A percentile compares a stretch with the other conserved stretches of the same genome.
phyloP scores from a whole-genome alignment of 2,329 filamentous ascomycete species.

The Alternaria dauci region DNA sequence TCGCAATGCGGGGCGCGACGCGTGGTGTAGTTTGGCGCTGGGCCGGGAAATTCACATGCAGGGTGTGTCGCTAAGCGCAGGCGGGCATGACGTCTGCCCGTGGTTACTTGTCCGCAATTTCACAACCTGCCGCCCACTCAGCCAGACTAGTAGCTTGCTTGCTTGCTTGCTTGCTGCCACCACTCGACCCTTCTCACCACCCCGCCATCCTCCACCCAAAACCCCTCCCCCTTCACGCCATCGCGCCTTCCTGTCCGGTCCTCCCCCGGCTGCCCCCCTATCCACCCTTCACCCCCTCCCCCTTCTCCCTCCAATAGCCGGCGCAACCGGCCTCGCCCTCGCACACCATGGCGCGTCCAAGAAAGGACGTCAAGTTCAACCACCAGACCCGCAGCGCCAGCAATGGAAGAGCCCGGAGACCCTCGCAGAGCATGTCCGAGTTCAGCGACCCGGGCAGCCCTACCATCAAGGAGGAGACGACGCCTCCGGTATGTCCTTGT shows the following conservation, averaged over 20 bases:
- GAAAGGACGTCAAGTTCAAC: constrained; percentile 69
- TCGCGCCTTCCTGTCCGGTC: constrained; percentile 2
- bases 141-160: neutral
- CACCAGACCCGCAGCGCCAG: constrained; percentile 56
- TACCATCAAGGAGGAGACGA: constrained; percentile 52
- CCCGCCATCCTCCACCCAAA: constrained; percentile 12
- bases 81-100: constrained; percentile 25
- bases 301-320: neutral
- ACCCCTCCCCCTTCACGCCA: neutral
- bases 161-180: constrained; percentile 6
- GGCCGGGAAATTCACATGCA: constrained; percentile 21
- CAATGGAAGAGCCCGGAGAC: constrained; percentile 63
- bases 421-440: constrained; percentile 76
- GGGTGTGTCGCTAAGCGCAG: constrained; percentile 12
- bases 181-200: constrained; percentile 5
- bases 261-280: neutral
- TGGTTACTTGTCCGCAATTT: constrained; percentile 16
- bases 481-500: constrained; percentile 17
- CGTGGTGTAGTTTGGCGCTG: constrained; percentile 13
- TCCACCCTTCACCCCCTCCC: neutral
- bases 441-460: constrained; percentile 67
- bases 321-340: constrained; percentile 12
- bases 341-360: constrained; percentile 51
- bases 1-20: constrained; percentile 17
- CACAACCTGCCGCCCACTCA: constrained; percentile 13